Base-by-base conservation (phyloP, 2,329 filamentous ascomycete genomes). In the Pezicula neosporulosa region DNA sequence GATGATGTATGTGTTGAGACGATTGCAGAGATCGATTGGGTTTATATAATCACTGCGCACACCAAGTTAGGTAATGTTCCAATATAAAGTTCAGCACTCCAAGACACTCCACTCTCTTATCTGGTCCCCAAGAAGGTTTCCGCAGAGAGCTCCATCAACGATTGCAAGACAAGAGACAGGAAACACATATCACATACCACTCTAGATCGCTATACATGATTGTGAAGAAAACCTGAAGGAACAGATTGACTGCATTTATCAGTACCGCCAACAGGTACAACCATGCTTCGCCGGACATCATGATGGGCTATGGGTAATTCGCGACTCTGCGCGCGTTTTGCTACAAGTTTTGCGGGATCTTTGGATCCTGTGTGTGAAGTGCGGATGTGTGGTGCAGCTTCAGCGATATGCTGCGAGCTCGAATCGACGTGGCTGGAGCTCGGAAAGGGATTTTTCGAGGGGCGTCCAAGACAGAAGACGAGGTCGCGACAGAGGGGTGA, bases 141-240 rank as follows among this genome's bases (percentile, higher is more conserved):
- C 43, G 8, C 10, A 42, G 18, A 21, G 39, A 18, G 18, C 39
- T 42, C 18, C 39, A 42, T 24, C 39, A 13, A 44, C 39, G 47
- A 30, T 24, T 41, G 24, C 33, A 28, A 8, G 28, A 28, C 5
- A 7, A 24, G 18, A 9, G 27, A 27, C 6, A 15, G 6, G 21
- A 28, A 21, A 28, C 7, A 12, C 18, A 24, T 27, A 38, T 30
- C 10, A 80, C 89, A 68, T 78, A 96, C 92, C 94, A 99, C 87
- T 99, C 94, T 67, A 99, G 77, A 81, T 99, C 94, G 74, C 90
- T 96, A 78, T 97, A 99, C 95, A 99, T 99, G 70, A 99, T 99
- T 53, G 94, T 99, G 79, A 99, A 99, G 83, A 99, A 99, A 66
- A 99, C 94, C 78, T 99, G 95, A 52, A 99, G 82, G 76, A 99